Conservation (phyloP, 352 stramenopile species). For the Globisporangium barbulae region DNA sequence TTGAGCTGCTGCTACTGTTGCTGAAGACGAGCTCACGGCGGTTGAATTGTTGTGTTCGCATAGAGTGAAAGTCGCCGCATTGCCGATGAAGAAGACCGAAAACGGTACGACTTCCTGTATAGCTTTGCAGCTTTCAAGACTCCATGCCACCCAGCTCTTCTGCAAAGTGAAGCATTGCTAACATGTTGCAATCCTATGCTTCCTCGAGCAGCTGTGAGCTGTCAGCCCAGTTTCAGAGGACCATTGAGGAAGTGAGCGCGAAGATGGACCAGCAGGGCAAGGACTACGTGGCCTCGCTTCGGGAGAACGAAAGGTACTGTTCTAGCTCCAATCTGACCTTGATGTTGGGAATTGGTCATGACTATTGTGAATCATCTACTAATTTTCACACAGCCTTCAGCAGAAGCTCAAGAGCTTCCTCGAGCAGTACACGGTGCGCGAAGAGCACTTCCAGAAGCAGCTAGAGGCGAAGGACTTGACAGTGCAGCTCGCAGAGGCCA, state of each 20-base stretch:
- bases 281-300: conserved; percentile 79
- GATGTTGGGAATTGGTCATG: not conserved
- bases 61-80: conserved; percentile 77
- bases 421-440: conserved; percentile 70
- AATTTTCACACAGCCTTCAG: conserved; percentile 45
- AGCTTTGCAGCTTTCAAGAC: not conserved
- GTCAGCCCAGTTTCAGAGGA: conserved; percentile 80
- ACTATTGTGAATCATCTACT: not conserved
- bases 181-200: conserved; percentile 5
- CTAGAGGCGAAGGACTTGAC: conserved; percentile 81
- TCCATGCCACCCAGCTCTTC: not conserved
- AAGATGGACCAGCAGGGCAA: conserved; percentile 88
- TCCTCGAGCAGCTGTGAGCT: conserved; percentile 46
- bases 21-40: not conserved
- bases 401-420: conserved; percentile 83
- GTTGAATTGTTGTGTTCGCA: not conserved
- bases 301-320: conserved; percentile 72
- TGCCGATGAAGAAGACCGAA: conserved; percentile 80
- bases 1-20: not conserved
- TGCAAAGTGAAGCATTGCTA: not conserved
- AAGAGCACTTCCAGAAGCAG: conserved; percentile 84
- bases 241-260: conserved; percentile 84
- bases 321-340: not conserved
- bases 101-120: conserved; percentile 33
- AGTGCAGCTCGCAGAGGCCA: conserved; percentile 77